Evolutionary conservation across 352 stramenopile genomes (phyloP), one percentile per base, ranked within the genome.

Genomic region (Phytophthora boehmeriae): DNA sequence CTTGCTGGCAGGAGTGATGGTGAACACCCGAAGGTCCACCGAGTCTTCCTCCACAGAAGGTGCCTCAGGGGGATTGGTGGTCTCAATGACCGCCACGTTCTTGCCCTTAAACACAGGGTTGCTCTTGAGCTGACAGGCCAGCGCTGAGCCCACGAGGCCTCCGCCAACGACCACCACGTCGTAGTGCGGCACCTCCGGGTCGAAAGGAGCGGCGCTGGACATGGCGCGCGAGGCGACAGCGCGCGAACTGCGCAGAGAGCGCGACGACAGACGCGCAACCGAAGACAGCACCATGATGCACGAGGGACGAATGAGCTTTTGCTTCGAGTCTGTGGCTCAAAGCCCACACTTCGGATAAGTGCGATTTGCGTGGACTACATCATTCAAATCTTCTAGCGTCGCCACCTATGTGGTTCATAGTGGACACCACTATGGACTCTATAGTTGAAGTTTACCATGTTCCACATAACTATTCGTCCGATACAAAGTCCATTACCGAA

Each of bases 21-120:
- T 93, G 71, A 95, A 98, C 50, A 97, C 89, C 22, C 92, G 89
- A 10, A 95, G 74, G 59, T 98, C 92, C 4, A 86, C 84, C 64
- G 83, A 80, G 39, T 87, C 76, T 19, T 90, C 70, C 35, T 86
- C 73, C 13, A 88, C 80, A 2, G 71, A 66, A 1, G 72, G 51
- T 8, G 71, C 68, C 1, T 64, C 55, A 14, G 75, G 66, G 5
- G 85, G 78, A 16, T 66, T 47, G 34, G 68, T 66, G 2, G 83
- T 63, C 69, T 95, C 86, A 55, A 95, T 88, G 42, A 94, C 75
- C 0, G 78, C 83, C 30, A 95, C 82, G 52, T 77, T 74, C 75
- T 93, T 92, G 68, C 82, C 83, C 52, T 86, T 83, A 66, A 95
- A 92, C 56, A 89, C 55, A 0, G 85, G 82, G 64, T 81, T 76